These are phyloP conservation scores for Leccinum rimulosum DNA, from an alignment of 768 basidiomycete species.

Conservation along the genomic window DNA sequence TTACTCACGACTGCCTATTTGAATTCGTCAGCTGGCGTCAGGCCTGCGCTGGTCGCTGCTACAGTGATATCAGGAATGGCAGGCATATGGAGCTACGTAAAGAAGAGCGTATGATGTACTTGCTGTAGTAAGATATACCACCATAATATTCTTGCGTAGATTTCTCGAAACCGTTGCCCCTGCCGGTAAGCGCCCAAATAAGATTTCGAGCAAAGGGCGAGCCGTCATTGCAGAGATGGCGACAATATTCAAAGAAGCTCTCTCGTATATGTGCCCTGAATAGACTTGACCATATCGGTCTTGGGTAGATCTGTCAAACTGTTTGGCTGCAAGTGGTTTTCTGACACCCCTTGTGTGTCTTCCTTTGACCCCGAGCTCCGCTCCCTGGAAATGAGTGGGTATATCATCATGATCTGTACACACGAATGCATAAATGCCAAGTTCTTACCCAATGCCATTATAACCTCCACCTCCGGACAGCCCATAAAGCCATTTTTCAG, in stretches of 20 bases:
- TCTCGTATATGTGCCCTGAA: slow-evolving; percentile 30
- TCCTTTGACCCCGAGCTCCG: slow-evolving; percentile 40
- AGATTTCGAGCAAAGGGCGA: slow-evolving; percentile 14
- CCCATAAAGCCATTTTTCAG: slow-evolving; percentile 19
- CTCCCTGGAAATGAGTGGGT: slow-evolving; percentile 40
- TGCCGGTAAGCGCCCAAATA: slow-evolving; percentile 31
- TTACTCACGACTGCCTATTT: slow-evolving; percentile 36
- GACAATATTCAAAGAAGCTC: slow-evolving; percentile 30
- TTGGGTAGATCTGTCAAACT: slow-evolving; percentile 33
- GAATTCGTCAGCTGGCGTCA: slow-evolving; percentile 75
- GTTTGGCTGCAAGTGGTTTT: slow-evolving; percentile 29
- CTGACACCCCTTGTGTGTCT: slow-evolving; percentile 38
- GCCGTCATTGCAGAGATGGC: slow-evolving; percentile 21
- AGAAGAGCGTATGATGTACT: slow-evolving; percentile 74
- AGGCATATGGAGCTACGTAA: slow-evolving; percentile 93
- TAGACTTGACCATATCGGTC: slow-evolving; percentile 35
- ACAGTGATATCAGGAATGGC: slow-evolving; percentile 87
- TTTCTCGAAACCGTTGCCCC: slow-evolving; percentile 9
- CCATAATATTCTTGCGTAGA: slow-evolving; percentile 49
- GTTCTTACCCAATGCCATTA: slow-evolving; percentile 33
- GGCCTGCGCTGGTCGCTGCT: slow-evolving; percentile 85
- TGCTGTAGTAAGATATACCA: slow-evolving; percentile 38
- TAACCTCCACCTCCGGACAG: slow-evolving; percentile 28
- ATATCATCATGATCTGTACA: slow-evolving; percentile 35
- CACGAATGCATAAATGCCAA: slow-evolving; percentile 37